phyloP scores from a whole-genome alignment of 1,284 basidiomycete species.

The Microstroma glucosiphilum region DNA sequence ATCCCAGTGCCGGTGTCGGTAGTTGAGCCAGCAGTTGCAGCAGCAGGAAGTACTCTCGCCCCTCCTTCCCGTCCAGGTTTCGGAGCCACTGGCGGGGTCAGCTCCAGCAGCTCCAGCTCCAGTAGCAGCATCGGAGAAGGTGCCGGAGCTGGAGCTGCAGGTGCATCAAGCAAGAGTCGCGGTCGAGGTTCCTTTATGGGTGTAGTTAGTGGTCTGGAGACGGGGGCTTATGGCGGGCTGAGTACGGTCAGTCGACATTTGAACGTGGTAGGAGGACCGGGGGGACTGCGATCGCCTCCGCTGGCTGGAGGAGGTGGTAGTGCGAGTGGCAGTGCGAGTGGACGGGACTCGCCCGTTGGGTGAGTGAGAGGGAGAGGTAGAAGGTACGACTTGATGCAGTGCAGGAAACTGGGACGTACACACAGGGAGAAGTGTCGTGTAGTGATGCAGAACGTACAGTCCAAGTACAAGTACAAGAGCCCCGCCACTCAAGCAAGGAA shows the following conservation, averaged over 20 bases:
- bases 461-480: too few species aligned
- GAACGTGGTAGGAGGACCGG: not conserved
- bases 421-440: too few species aligned
- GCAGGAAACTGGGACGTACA: too few species aligned
- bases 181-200: slow-evolving; percentile 32
- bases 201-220: slow-evolving; percentile 34
- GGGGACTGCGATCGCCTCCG: too few species aligned
- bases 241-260: slow-evolving; percentile 32
- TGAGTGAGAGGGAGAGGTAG: not conserved
- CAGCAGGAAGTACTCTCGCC: too few species aligned
- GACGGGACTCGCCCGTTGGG: too few species aligned
- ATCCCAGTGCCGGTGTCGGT: not conserved
- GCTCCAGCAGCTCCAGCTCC: slow-evolving; percentile 1
- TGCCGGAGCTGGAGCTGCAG: not conserved
- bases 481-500: too few species aligned
- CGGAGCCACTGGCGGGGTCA: too few species aligned
- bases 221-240: slow-evolving; percentile 32
- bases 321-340: not conserved
- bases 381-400: too few species aligned
- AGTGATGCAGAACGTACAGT: too few species aligned
- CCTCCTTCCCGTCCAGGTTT: too few species aligned
- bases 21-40: not conserved
- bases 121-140: not conserved
- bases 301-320: too few species aligned
- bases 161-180: slow-evolving; percentile 15